phyloP scores from a whole-genome alignment of 129 eudicot species.

The Flaveria linearis region DNA sequence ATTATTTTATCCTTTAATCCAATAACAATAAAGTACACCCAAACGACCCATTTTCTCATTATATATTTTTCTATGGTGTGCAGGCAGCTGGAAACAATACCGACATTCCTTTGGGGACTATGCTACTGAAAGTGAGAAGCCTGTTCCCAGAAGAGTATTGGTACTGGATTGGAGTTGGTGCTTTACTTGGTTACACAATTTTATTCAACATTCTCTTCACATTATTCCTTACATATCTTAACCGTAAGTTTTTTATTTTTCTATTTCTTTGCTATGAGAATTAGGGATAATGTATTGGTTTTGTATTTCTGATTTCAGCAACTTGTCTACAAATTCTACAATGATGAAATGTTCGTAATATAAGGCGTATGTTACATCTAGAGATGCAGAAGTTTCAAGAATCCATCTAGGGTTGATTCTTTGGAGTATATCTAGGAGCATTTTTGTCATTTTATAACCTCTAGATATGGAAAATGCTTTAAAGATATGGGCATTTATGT shows the following conservation, averaged over 20 bases:
- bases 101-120: constrained; percentile 54
- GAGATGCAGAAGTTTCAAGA: not conserved
- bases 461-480: no score
- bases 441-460: not conserved
- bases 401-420: not conserved
- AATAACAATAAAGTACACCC: not conserved
- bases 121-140: constrained; percentile 69
- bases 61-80: constrained; percentile 5
- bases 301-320: not conserved
- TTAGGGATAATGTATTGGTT: not conserved
- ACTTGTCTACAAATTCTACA: not conserved
- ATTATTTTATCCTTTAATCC: not conserved
- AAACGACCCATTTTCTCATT: constrained; percentile 1
- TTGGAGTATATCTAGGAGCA: not conserved
- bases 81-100: constrained; percentile 53
- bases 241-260: constrained; percentile 58
- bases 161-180: constrained; percentile 99
- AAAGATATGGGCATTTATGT: no score
- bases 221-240: constrained; percentile 70
- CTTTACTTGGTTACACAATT: constrained; percentile 75
- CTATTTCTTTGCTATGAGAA: not conserved
- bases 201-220: constrained; percentile 76
- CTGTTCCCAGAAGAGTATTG: constrained; percentile 68
- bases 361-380: not conserved
- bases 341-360: not conserved